Evolutionary conservation across 2,329 filamentous ascomycete genomes (phyloP).

Genomic region (Trichoderma pleuroti): DNA sequence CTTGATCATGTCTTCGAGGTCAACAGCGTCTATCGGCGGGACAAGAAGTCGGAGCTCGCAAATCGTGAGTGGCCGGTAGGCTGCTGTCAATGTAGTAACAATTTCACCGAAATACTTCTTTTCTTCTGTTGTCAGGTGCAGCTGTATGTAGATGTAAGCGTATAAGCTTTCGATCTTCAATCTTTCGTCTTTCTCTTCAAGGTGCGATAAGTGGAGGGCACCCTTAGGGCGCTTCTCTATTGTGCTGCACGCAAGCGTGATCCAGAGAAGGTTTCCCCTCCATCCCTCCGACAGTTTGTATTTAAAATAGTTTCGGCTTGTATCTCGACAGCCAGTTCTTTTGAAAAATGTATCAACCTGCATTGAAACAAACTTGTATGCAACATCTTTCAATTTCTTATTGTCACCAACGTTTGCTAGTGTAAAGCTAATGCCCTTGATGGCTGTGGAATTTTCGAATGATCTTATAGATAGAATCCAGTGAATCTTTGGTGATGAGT

Average conservation of each 20-base stretch:
- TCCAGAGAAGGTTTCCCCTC: not conserved
- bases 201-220: not conserved
- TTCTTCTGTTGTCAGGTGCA: too few species aligned
- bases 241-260: not conserved
- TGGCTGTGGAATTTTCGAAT: not conserved
- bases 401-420: not conserved
- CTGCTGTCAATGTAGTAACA: not conserved
- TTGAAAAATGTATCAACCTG: not conserved
- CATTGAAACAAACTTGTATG: not conserved
- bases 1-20: not conserved
- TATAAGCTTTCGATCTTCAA: too few species aligned
- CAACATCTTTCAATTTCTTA: not conserved
- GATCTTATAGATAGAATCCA: not conserved
- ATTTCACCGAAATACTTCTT: not conserved
- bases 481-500: not conserved
- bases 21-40: not conserved
- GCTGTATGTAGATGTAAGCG: not conserved
- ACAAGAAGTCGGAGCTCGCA: not conserved
- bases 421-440: not conserved
- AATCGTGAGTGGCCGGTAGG: not conserved
- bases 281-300: not conserved
- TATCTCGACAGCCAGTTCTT: not conserved
- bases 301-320: not conserved
- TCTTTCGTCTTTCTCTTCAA: not conserved
- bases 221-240: not conserved